phyloP scores from a whole-genome alignment of 2,329 filamentous ascomycete species.

The Colletotrichum ledebouriae region DNA sequence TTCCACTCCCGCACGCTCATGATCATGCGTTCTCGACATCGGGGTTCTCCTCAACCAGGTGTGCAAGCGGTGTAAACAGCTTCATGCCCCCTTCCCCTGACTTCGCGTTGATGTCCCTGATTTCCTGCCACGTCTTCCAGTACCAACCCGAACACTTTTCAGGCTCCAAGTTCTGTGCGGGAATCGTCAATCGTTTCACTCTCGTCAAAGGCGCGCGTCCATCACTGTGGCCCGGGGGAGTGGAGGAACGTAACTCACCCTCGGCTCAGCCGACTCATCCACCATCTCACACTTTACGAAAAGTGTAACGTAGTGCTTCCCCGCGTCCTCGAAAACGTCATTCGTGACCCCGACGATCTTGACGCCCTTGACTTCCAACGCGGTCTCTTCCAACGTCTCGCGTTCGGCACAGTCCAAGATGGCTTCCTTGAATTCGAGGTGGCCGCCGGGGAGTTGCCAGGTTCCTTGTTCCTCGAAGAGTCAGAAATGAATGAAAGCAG shows the following conservation, averaged over 20 bases:
- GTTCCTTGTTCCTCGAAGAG: slow-evolving; percentile 59
- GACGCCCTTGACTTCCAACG: slow-evolving; percentile 65
- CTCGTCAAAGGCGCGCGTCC: no score
- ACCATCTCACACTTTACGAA: slow-evolving; percentile 71
- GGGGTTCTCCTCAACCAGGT: slow-evolving; percentile 48
- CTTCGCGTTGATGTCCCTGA: slow-evolving; percentile 46
- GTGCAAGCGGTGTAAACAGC: slow-evolving; percentile 52
- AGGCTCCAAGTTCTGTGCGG: slow-evolving; percentile 54
- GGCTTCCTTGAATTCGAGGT: slow-evolving; percentile 78
- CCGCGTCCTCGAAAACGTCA: slow-evolving; percentile 69
- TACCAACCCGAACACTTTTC: slow-evolving; percentile 66
- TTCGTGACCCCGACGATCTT: slow-evolving; percentile 75
- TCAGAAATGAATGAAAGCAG: not conserved
- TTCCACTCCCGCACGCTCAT: not conserved
- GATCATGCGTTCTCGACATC: slow-evolving; percentile 29
- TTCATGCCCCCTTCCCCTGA: slow-evolving; percentile 38
- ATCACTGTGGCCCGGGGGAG: not conserved
- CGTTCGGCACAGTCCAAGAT: slow-evolving; percentile 73
- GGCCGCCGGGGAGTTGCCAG: slow-evolving; percentile 79
- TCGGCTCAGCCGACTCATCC: slow-evolving; percentile 62
- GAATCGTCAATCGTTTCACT: no score
- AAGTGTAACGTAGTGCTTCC: slow-evolving; percentile 81
- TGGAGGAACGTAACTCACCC: slow-evolving; percentile 56
- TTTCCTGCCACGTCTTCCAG: slow-evolving; percentile 61
- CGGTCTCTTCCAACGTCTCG: slow-evolving; percentile 80